Evolutionary conservation across 2,329 filamentous ascomycete species (phyloP).

Genomic region (Colletotrichum falcatum): DNA sequence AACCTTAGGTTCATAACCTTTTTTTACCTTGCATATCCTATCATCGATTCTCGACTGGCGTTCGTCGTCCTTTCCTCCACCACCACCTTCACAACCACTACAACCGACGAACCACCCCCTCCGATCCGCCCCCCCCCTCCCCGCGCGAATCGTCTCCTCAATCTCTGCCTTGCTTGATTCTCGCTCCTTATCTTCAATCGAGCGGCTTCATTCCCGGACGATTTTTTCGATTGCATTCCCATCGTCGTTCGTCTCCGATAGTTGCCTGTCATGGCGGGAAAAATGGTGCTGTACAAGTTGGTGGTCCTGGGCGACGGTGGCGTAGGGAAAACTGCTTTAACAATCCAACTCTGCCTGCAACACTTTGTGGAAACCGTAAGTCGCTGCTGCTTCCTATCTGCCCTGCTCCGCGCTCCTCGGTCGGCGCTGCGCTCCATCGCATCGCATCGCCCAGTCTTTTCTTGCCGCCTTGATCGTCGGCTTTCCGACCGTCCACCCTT

Average conservation of each 20-base stretch:
- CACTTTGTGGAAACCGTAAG: conserved; percentile 95
- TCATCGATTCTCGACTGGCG: conserved; percentile 33
- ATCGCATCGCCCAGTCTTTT: background rate
- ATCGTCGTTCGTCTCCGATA: conserved; percentile 40
- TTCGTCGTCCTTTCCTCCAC: conserved; percentile 42
- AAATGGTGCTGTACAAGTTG: conserved; percentile 96
- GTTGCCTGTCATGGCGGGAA: conserved; percentile 77
- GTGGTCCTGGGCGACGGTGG: conserved; percentile 95
- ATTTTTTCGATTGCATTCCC: conserved; percentile 32
- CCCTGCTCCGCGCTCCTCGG: background rate
- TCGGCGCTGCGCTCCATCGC: conserved; percentile 2
- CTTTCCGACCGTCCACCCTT: conserved; percentile 25
- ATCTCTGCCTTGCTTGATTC: conserved; percentile 22
- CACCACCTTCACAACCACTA: conserved; percentile 40
- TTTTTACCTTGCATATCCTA: conserved; percentile 33
- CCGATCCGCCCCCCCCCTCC: conserved; percentile 29
- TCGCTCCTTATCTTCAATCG: conserved; percentile 31
- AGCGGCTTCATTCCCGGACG: conserved; percentile 19
- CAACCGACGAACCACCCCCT: conserved; percentile 43
- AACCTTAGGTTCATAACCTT: conserved; percentile 31
- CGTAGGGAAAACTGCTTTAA: conserved; percentile 93
- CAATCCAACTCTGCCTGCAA: conserved; percentile 96
- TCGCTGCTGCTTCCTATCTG: conserved; percentile 42
- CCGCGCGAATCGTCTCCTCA: conserved; percentile 33
- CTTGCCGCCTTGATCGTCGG: background rate